A percentile compares a stretch with the other conserved stretches of the same genome.
These are phyloP conservation scores for Acer yangbiense DNA, from an alignment of 345 rosid genomes.

Conservation along the genomic window DNA sequence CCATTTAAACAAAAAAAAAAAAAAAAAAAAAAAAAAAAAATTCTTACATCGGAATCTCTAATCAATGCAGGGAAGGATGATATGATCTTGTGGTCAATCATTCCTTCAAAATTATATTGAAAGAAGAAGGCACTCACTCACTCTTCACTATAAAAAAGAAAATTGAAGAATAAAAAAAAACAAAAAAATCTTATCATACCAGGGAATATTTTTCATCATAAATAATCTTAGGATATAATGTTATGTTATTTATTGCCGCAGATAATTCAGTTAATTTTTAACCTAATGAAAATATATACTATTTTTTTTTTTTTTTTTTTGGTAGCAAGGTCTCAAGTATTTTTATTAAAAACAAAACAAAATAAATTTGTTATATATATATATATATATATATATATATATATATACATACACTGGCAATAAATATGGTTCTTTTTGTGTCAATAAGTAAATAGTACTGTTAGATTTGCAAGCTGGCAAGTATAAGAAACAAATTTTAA, in stretches of 20 bases:
- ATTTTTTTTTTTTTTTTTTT: too few species aligned
- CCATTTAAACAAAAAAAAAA: background rate
- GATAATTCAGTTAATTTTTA: background rate
- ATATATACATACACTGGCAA: too few species aligned
- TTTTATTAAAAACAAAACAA: too few species aligned
- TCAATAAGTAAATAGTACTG: too few species aligned
- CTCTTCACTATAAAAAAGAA: background rate
- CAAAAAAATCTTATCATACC: too few species aligned
- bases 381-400: too few species aligned
- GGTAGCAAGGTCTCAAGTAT: too few species aligned
- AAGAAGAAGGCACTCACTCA: background rate
- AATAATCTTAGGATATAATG: background rate
- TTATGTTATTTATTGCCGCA: background rate
- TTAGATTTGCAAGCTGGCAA: conserved; percentile 12
- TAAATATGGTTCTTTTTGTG: too few species aligned
- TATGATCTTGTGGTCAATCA: conserved; percentile 17
- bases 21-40: too few species aligned
- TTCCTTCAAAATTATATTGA: conserved; percentile 3
- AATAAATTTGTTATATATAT: too few species aligned
- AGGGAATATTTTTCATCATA: background rate
- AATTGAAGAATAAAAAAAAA: background rate
- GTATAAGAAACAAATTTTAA: background rate
- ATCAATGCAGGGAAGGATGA: background rate
- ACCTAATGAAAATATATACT: background rate
- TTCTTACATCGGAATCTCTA: background rate